Conservation (phyloP, 2,329 filamentous ascomycete genomes). For the Camillea tinctor region DNA sequence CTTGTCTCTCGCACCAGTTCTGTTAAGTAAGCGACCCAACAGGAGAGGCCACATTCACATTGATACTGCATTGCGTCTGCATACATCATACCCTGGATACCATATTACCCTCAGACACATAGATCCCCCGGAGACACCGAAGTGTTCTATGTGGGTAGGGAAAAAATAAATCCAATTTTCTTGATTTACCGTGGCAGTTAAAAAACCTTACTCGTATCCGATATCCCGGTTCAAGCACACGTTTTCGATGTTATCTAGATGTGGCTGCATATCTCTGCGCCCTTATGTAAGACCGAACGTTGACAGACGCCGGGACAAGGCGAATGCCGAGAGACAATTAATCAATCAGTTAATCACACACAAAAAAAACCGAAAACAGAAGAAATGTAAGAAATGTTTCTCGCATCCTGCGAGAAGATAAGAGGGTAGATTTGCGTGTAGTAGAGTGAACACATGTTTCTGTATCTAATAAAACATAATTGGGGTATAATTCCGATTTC, state of each 20-base stretch:
- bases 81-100: background rate
- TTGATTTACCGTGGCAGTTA: background rate
- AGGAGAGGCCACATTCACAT: background rate
- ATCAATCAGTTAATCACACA: background rate
- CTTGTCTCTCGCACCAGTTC: no score
- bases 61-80: background rate
- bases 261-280: background rate
- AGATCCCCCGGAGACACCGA: background rate
- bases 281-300: background rate
- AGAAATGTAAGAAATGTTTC: background rate
- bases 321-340: background rate
- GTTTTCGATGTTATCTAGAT: background rate
- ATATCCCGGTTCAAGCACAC: background rate
- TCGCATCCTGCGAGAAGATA: background rate
- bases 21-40: background rate
- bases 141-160: background rate
- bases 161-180: background rate
- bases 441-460: background rate
- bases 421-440: background rate
- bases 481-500: background rate
- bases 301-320: background rate
- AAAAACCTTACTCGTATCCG: background rate
- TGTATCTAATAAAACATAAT: background rate
- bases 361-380: background rate
- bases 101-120: background rate